Conservation (phyloP, 345 rosid genomes). For the Sonneratia caseolaris region DNA sequence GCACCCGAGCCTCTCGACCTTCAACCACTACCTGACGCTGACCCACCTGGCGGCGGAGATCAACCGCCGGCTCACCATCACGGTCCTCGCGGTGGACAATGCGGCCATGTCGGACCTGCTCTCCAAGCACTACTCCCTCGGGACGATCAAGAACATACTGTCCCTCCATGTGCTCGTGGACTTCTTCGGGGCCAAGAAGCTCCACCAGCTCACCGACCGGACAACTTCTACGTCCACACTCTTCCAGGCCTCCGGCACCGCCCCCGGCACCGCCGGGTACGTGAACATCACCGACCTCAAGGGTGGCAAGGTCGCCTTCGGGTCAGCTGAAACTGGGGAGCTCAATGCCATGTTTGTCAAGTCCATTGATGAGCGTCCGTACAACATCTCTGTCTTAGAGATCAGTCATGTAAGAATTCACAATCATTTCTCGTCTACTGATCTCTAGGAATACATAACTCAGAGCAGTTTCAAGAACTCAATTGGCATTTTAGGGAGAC, state of each 20-base stretch:
- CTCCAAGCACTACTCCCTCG: constrained; percentile 45
- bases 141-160: constrained; percentile 68
- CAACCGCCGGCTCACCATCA: constrained; percentile 76
- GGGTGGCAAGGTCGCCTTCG: constrained; percentile 86
- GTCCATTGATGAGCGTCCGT: constrained; percentile 64
- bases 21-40: constrained; percentile 80
- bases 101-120: constrained; percentile 66
- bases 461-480: no score
- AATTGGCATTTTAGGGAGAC: no score
- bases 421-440: constrained; percentile 3
- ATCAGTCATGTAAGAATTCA: constrained; percentile 40
- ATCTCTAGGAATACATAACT: neutral
- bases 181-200: constrained; percentile 85
- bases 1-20: constrained; percentile 75
- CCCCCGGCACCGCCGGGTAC: constrained; percentile 73
- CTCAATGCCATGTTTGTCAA: constrained; percentile 58
- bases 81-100: constrained; percentile 80
- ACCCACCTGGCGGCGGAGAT: constrained; percentile 85
- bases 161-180: constrained; percentile 85
- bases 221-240: constrained; percentile 60
- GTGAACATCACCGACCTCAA: constrained; percentile 68
- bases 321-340: constrained; percentile 40
- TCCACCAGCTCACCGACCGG: constrained; percentile 72
- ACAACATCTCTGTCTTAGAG: constrained; percentile 71
- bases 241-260: constrained; percentile 90